Conservation (phyloP, 2,329 filamentous ascomycete species). For the Diaporthe humulicola region DNA sequence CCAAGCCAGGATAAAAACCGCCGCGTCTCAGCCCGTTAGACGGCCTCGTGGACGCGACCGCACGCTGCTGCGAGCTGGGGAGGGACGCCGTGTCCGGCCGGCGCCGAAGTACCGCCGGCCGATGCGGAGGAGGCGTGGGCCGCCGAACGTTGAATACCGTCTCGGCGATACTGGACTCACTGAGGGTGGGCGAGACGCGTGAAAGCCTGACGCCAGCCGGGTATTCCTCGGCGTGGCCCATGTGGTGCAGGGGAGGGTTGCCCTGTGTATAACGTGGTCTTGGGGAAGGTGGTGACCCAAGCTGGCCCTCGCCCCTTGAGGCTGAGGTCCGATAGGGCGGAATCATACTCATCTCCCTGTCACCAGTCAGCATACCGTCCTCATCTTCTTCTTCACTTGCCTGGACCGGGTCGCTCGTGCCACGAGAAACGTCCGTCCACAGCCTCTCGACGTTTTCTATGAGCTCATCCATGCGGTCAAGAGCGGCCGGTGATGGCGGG, state of each 20-base stretch:
- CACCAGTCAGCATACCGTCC: not conserved
- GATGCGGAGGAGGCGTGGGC: not conserved
- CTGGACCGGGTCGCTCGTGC: not conserved
- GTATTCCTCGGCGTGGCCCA: not conserved
- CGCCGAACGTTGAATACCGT: not conserved
- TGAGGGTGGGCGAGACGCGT: not conserved
- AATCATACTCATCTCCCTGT: not conserved
- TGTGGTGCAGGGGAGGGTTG: not conserved
- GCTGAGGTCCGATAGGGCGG: too few relatives aligned
- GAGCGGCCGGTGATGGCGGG: not conserved
- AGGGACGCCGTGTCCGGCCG: not conserved
- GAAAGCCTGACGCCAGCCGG: not conserved
- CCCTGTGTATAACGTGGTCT: not conserved
- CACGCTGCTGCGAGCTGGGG: not conserved
- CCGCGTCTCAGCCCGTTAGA: not conserved
- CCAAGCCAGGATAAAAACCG: not conserved
- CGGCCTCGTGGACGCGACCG: not conserved
- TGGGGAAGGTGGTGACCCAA: too few relatives aligned
- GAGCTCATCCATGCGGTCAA: constrained; percentile 12
- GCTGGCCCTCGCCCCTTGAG: not conserved
- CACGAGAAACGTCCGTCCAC: not conserved
- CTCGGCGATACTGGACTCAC: constrained; percentile 7
- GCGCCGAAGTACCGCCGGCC: too few relatives aligned
- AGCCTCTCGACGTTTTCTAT: not conserved
- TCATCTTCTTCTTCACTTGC: not conserved